phyloP scores from a whole-genome alignment of 345 rosid species.

The Ceriops decandra region DNA sequence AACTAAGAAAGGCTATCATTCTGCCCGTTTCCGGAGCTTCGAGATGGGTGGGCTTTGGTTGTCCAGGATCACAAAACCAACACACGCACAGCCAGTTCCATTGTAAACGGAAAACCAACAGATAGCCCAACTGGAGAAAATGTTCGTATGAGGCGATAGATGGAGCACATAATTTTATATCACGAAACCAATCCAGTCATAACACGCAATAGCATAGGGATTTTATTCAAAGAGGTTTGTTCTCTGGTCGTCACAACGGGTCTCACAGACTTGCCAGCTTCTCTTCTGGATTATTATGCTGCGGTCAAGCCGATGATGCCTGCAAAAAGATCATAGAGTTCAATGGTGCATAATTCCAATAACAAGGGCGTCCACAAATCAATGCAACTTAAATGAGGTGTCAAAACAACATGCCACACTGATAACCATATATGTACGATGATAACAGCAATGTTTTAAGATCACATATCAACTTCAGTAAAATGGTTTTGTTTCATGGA shows the following conservation, averaged over 20 bases:
- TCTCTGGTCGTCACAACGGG: not conserved
- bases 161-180: not conserved
- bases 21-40: no score
- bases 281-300: not conserved
- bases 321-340: slow-evolving; percentile 13
- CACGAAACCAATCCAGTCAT: not conserved
- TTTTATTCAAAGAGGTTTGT: not conserved
- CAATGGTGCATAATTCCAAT: not conserved
- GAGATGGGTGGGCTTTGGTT: no score
- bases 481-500: not conserved
- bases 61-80: no score
- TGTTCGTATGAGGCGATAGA: no score
- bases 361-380: not conserved
- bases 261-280: not conserved
- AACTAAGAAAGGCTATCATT: no score
- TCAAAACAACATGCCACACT: no score
- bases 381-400: not conserved
- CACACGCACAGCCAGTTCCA: no score
- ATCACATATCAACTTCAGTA: not conserved
- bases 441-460: not conserved
- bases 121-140: no score
- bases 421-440: not conserved
- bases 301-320: slow-evolving; percentile 47
- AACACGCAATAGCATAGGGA: not conserved
- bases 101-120: no score